Percentiles rank a stretch among this genome's conserved stretches.
phyloP scores from a whole-genome alignment of 192 early-diverging fungal genomes.

The Coemansia sp. region DNA sequence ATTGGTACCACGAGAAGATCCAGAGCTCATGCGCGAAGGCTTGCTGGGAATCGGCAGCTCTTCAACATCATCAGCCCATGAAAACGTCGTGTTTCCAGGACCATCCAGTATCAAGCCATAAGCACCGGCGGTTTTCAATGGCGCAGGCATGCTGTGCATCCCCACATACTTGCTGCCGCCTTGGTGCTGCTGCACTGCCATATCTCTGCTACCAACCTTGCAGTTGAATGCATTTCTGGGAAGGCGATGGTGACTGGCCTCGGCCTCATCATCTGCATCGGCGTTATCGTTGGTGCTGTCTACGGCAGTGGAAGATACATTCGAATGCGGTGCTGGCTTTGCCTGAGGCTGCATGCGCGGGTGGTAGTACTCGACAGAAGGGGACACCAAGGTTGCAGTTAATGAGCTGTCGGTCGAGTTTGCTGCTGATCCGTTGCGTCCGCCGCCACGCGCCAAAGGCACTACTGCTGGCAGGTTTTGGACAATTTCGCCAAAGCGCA shows the following conservation, averaged over 20 bases:
- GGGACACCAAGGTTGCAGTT: constrained; percentile 43
- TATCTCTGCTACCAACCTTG: background rate
- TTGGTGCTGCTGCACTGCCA: background rate
- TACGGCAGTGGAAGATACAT: constrained; percentile 8
- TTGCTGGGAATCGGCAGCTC: constrained; percentile 49
- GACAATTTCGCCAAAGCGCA: constrained; percentile 20
- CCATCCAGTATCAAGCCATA: constrained; percentile 11
- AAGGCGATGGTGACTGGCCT: background rate
- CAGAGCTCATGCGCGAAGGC: constrained; percentile 7
- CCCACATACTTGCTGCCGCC: constrained; percentile 6
- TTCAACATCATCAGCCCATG: constrained; percentile 54
- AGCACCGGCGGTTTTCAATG: constrained; percentile 16
- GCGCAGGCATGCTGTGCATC: constrained; percentile 40
- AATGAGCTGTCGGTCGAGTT: constrained; percentile 51
- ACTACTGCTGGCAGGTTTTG: constrained; percentile 13
- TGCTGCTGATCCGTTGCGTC: constrained; percentile 12
- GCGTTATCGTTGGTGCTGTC: constrained; percentile 12
- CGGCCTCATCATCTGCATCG: constrained; percentile 47
- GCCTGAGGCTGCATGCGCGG: constrained; percentile 19
- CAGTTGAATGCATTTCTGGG: background rate
- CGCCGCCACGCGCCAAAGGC: constrained; percentile 16
- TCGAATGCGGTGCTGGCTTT: background rate
- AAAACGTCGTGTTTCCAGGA: constrained; percentile 26
- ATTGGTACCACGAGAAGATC: constrained; percentile 2
- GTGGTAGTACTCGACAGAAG: constrained; percentile 49